These are phyloP conservation scores for Leishmania turanica DNA, from an alignment of 208 protist species.

Conservation along the genomic window DNA sequence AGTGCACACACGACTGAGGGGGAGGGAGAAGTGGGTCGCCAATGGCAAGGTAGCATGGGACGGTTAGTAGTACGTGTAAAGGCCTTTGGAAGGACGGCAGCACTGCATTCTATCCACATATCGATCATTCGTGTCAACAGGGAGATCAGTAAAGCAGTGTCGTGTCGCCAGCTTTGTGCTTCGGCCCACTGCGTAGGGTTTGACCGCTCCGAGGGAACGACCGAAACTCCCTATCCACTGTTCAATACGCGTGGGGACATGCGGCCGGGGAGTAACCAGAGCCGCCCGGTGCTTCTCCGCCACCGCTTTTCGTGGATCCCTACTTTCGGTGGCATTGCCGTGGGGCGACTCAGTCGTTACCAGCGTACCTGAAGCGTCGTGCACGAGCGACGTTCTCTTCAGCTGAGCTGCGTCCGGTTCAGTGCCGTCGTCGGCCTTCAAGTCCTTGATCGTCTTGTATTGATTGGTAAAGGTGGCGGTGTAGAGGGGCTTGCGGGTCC, in stretches of 20 bases:
- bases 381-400: not conserved
- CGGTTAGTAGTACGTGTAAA: slow-evolving; percentile 35
- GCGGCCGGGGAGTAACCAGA: slow-evolving; percentile 2
- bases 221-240: slow-evolving; percentile 24
- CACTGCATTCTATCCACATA: slow-evolving; percentile 55
- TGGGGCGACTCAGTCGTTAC: not conserved
- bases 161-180: not conserved
- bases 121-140: slow-evolving; percentile 28
- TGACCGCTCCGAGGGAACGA: slow-evolving; percentile 38
- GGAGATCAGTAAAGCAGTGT: not conserved
- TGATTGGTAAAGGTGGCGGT: slow-evolving; percentile 1
- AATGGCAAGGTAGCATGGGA: not conserved
- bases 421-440: not conserved
- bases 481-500: slow-evolving; percentile 14
- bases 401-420: not conserved
- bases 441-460: slow-evolving; percentile 20
- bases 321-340: not conserved
- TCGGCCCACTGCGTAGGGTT: slow-evolving; percentile 44
- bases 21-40: not conserved
- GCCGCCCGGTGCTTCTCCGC: slow-evolving; percentile 26
- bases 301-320: slow-evolving; percentile 34
- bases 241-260: slow-evolving; percentile 14
- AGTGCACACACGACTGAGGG: not conserved
- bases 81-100: slow-evolving; percentile 56
- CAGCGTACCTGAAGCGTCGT: not conserved